Base-by-base conservation (phyloP, 139 green algal genomes). In the Desmodesmus armatus region DNA sequence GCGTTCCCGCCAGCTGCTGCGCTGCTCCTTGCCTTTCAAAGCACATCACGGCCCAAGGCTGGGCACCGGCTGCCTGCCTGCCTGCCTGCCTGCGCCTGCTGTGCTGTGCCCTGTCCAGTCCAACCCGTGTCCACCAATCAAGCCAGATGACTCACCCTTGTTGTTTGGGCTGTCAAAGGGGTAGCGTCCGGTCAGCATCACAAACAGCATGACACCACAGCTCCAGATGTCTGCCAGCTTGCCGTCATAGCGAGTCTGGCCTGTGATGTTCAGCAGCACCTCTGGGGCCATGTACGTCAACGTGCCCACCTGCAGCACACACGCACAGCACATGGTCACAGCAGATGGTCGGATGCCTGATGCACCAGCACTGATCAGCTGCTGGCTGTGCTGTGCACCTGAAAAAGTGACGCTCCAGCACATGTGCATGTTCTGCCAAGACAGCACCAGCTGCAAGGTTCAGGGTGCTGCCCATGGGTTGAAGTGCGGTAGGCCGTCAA, bases 261-360 rank as follows among this genome's bases (percentile, higher is more conserved):
- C 92, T 62, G 92, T 97, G 44, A 93, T 97, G 65, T 97, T 88
- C 81, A 99, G 96, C 1, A 84, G 62, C 73, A 98, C 94, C 87
- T 99, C 97, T 23, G 97, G 97, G 0, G 97, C 97, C 58, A 99
- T 95, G 90, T 99, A 99, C 15, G 97, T 96, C 39, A 96, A 96
- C 23, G 97, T 99, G 58, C 97, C 97, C n/a, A 99, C 97, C 15
- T 96, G 91, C 0, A n/a, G 93, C 96, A 3, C n/a, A n/a, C 29
- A 0, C 29, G 21, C 60, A 69, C 60, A 69, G 66, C 89, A 95
- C 88, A 62, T 17, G 51, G 96, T n/a, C 91, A 82, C 92, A 96
- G 81, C 96, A 96, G 78, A n/a, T n/a, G n/a, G n/a, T n/a, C n/a
- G n/a, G n/a, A n/a, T n/a, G n/a, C n/a, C n/a, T n/a, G n/a, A n/a